Evolutionary conservation across 805 yeast genomes (phyloP).

Genomic region (Saturnispora sekii): DNA sequence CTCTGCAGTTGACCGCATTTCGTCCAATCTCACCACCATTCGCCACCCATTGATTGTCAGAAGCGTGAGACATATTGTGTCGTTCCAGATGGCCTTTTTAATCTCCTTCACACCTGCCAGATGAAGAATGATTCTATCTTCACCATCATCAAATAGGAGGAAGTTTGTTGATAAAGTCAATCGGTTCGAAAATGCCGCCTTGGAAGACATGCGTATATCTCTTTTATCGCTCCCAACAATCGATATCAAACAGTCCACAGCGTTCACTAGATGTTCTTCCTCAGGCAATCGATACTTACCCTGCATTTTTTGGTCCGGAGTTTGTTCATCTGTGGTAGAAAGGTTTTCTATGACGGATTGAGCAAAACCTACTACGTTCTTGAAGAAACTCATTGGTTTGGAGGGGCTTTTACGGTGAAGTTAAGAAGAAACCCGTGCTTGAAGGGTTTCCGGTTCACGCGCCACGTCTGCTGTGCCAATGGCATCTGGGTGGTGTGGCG

Average conservation of each 20-base stretch:
- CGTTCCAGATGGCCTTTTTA: conserved; percentile 72
- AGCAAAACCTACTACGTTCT: conserved; percentile 37
- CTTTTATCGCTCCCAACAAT: conserved; percentile 4
- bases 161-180: conserved; percentile 68
- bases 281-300: conserved; percentile 62
- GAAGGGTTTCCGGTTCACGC: no score
- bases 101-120: conserved; percentile 74
- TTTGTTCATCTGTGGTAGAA: conserved; percentile 32
- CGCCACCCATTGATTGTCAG: conserved; percentile 56
- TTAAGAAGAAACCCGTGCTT: no score
- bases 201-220: conserved; percentile 3
- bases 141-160: conserved; percentile 62
- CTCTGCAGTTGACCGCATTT: conserved; percentile 71
- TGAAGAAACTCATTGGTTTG: conserved; percentile 39
- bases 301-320: conserved; percentile 65
- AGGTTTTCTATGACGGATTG: conserved; percentile 36
- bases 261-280: conserved; percentile 48
- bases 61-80: conserved; percentile 69
- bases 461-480: no score
- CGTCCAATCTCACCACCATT: conserved; percentile 64
- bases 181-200: conserved; percentile 17
- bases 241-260: conserved; percentile 6
- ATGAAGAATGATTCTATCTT: conserved; percentile 58
- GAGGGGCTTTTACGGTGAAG: neutral
- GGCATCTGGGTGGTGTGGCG: no score